These are phyloP conservation scores for Isatis lusitanica DNA, from an alignment of 441 rosid species.

Conservation along the genomic window DNA sequence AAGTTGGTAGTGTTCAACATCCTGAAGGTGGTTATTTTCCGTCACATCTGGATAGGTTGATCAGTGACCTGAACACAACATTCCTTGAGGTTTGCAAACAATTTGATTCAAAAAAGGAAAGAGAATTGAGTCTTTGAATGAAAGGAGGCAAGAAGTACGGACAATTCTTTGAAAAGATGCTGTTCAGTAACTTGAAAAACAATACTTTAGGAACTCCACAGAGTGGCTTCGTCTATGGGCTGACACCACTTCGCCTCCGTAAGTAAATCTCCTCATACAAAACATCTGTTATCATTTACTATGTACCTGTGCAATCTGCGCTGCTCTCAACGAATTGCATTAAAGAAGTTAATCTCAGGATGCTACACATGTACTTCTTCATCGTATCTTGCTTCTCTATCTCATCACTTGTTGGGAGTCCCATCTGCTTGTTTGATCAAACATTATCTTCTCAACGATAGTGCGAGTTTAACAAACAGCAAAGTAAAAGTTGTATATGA, in stretches of 20 bases:
- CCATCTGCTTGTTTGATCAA: no score
- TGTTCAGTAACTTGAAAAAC: constrained; percentile 65
- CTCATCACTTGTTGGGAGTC: no score
- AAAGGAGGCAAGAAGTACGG: constrained; percentile 85
- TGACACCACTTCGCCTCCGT: constrained; percentile 70
- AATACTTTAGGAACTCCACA: constrained; percentile 73
- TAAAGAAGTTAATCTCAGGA: no score
- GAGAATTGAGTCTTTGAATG: constrained; percentile 52
- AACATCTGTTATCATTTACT: no score
- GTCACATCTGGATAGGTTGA: constrained; percentile 60
- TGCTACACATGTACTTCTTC: no score
- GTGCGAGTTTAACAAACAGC: no score
- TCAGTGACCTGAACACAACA: constrained; percentile 58
- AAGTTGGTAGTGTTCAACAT: constrained; percentile 42
- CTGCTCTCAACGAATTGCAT: no score
- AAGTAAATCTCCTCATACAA: constrained; percentile 44
- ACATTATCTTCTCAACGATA: no score
- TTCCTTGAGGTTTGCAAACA: constrained; percentile 61
- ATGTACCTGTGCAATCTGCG: no score
- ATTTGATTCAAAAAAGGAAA: constrained; percentile 64
- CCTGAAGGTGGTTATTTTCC: constrained; percentile 61
- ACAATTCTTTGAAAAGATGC: constrained; percentile 83
- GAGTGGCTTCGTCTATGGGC: constrained; percentile 99
- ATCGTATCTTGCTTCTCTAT: no score
- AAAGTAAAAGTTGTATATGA: no score